Conservation (phyloP, 441 rosid genomes). For the Macaranga tanarius region DNA sequence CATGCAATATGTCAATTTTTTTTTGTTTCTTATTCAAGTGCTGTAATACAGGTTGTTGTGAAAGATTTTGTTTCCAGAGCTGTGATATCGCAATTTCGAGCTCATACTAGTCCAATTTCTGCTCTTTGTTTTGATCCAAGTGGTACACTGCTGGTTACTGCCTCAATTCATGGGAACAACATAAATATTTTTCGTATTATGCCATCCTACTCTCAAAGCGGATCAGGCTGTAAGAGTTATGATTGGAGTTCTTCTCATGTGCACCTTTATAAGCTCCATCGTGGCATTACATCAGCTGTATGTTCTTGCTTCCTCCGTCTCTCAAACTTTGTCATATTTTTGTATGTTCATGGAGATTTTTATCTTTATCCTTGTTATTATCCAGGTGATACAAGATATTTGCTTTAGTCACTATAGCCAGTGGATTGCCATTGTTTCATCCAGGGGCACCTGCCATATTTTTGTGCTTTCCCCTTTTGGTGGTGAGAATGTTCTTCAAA, state of each 20-base stretch:
- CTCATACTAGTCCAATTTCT: slow-evolving; percentile 95
- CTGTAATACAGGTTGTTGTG: slow-evolving; percentile 72
- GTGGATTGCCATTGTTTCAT: slow-evolving; percentile 89
- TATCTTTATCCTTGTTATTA: slow-evolving; percentile 23
- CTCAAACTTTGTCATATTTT: background rate
- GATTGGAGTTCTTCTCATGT: slow-evolving; percentile 88
- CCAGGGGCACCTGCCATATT: slow-evolving; percentile 91
- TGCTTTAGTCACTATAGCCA: slow-evolving; percentile 89
- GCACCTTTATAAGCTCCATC: slow-evolving; percentile 94
- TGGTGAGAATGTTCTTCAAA: slow-evolving; percentile 80
- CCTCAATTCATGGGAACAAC: slow-evolving; percentile 87
- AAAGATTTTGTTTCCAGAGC: slow-evolving; percentile 82
- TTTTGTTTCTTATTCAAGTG: slow-evolving; percentile 24
- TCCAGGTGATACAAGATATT: slow-evolving; percentile 90
- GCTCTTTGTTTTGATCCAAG: slow-evolving; percentile 96
- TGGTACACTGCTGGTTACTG: slow-evolving; percentile 88
- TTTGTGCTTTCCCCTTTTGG: slow-evolving; percentile 91
- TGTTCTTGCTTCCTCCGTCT: slow-evolving; percentile 29
- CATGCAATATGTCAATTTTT: background rate
- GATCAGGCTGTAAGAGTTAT: slow-evolving; percentile 51
- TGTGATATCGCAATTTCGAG: slow-evolving; percentile 80
- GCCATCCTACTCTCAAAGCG: slow-evolving; percentile 59
- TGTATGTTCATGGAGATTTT: slow-evolving; percentile 14
- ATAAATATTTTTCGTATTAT: slow-evolving; percentile 89
- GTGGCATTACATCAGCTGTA: slow-evolving; percentile 96